phyloP scores from a whole-genome alignment of 1,284 basidiomycete genomes.

The Sparassis latifolia region DNA sequence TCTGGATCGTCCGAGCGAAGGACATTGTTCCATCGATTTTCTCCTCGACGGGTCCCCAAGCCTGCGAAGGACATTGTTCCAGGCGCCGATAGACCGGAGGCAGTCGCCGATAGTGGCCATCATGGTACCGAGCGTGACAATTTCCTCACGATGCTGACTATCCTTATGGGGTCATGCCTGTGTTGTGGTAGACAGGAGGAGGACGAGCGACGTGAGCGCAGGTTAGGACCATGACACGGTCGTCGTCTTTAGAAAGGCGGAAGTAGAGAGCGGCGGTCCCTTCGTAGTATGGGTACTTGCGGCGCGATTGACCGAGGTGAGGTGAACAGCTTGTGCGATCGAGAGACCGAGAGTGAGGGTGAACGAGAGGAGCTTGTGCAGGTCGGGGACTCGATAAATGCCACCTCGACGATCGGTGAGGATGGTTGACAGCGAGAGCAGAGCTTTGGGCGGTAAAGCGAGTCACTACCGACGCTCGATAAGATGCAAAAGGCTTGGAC shows the following conservation, averaged over 20 bases:
- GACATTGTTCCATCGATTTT: no score
- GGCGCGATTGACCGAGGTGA: conserved; percentile 28
- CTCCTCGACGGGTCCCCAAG: conserved; percentile 21
- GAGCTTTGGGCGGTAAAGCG: no score
- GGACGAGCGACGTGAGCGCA: conserved; percentile 27
- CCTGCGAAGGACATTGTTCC: conserved; percentile 17
- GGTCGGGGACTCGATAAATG: no score
- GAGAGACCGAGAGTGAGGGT: conserved; percentile 30
- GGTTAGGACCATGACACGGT: conserved; percentile 27
- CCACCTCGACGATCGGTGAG: no score
- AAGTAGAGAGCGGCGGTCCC: conserved; percentile 30
- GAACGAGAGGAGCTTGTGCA: conserved; percentile 29
- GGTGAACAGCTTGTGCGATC: conserved; percentile 30
- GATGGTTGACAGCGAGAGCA: no score
- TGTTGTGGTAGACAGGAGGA: conserved; percentile 20
- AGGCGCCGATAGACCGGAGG: conserved; percentile 17
- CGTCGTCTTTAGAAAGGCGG: conserved; percentile 19
- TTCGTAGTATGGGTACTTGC: conserved; percentile 21
- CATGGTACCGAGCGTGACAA: conserved; percentile 29
- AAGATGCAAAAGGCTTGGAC: no score
- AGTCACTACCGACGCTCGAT: no score
- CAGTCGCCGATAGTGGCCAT: conserved; percentile 24
- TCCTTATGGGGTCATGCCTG: conserved; percentile 16
- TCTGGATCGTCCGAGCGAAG: conserved; percentile 18
- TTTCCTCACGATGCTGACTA: conserved; percentile 26